Evolutionary conservation across 805 yeast genomes (phyloP), one percentile per base, ranked within the genome.

Genomic region (Zygoascus bituminiphila): DNA sequence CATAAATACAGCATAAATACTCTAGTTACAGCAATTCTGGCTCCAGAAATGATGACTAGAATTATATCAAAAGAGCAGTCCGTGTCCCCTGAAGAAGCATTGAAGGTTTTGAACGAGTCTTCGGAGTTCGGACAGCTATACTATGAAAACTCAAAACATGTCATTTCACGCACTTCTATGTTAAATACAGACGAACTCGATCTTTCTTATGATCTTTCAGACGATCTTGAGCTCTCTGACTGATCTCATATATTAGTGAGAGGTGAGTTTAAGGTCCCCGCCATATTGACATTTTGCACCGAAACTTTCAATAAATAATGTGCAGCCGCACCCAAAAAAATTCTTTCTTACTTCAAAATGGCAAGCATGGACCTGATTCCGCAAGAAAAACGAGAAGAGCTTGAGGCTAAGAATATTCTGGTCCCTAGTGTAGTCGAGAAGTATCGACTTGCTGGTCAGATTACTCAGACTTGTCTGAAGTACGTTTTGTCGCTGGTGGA

Each of bases 371-470:
- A 19, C 17, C 29, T 29, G 39, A 43, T 43, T 19, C 20, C 31
- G n/a, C 40, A 15, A 31, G 20, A 31, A 23, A 33, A 20, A 19
- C 23, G 25, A 22, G 15, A 33, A 35, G 46, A 35, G 24, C 26
- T 88, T 56, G 80, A 79, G 56, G 82, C 82, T 53, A 86, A 79
- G 63, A 88, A 88, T 64, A 75, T 79, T 38, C 73, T 88, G 54
- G 72, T 71, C 55, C 80, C 73, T 25, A 52, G 74, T 15, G 81
- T 82, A 9, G 62, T 87, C 23, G 91, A 83, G 57, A 89, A 88
- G 68, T 88, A 89, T 68, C 77, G 95, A 67, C 72, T 80, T 45
- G 96, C 96, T 4, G 97, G 96, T 43, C 88, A 85, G 66, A 81
- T 88, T 57, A 71, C 93, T 3, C 96, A 89, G 68, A 83, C 95